phyloP scores from a whole-genome alignment of 352 stramenopile species.

The Globisporangium iwayamae region DNA sequence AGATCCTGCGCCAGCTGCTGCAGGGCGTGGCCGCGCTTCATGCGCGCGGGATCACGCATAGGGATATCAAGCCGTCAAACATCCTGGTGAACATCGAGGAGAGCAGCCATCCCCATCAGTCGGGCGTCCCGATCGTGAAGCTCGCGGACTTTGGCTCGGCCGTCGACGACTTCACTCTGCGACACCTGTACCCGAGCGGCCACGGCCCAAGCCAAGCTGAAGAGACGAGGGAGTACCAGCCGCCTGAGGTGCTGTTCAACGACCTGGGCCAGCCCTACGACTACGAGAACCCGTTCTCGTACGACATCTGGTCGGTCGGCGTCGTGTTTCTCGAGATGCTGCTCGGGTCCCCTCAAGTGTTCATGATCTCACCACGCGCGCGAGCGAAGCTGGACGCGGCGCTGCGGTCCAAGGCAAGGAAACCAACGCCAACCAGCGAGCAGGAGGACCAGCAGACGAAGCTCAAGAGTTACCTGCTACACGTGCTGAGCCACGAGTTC shows the following conservation, averaged over 20 bases:
- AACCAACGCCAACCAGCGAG: background rate
- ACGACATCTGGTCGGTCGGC: conserved; percentile 92
- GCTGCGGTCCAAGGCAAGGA: conserved; percentile 31
- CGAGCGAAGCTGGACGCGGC: conserved; percentile 88
- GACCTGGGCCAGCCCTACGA: conserved; percentile 58
- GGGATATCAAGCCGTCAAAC: conserved; percentile 80
- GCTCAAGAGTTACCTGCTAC: conserved; percentile 65
- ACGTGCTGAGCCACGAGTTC: conserved; percentile 83
- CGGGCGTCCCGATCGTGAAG: conserved; percentile 52
- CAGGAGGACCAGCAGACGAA: conserved; percentile 22
- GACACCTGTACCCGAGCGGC: conserved; percentile 58
- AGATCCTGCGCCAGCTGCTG: conserved; percentile 94
- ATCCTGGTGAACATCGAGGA: conserved; percentile 52
- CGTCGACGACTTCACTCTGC: conserved; percentile 71
- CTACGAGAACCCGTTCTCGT: conserved; percentile 54
- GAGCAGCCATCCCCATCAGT: conserved; percentile 1
- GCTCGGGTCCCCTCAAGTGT: conserved; percentile 90
- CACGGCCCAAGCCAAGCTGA: conserved; percentile 84
- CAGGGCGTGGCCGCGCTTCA: conserved; percentile 89
- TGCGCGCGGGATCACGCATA: conserved; percentile 89
- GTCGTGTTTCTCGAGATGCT: conserved; percentile 96
- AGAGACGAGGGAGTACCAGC: conserved; percentile 94
- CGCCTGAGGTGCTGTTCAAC: conserved; percentile 88
- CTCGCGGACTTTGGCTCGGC: conserved; percentile 88
- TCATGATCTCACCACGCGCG: conserved; percentile 79